These are phyloP conservation scores for Thalassiosira hispida DNA, from an alignment of 352 stramenopile species.

Conservation along the genomic window DNA sequence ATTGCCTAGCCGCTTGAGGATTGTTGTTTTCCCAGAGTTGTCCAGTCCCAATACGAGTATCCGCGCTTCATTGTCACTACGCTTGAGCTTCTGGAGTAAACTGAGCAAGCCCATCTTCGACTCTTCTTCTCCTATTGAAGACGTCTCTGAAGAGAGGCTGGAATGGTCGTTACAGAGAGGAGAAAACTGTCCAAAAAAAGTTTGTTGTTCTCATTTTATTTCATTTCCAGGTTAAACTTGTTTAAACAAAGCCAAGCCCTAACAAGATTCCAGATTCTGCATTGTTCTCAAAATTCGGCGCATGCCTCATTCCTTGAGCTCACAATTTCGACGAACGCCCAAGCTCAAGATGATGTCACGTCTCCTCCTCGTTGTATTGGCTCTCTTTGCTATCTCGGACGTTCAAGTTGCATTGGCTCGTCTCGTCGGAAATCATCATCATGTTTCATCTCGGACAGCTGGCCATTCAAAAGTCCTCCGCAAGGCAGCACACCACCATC, in stretches of 20 bases:
- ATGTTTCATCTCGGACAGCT: constrained; percentile 10
- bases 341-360: constrained; percentile 10
- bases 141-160: too few relatives aligned
- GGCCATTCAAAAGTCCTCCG: constrained; percentile 4
- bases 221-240: too few relatives aligned
- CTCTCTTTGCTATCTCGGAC: constrained; percentile 19
- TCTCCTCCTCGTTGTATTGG: constrained; percentile 16
- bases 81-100: constrained; percentile 94
- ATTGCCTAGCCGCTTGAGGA: constrained; percentile 94
- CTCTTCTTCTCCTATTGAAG: background rate
- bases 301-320: background rate
- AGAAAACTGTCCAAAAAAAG: background rate
- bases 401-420: constrained; percentile 6
- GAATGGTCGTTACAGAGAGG: background rate
- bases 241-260: too few relatives aligned
- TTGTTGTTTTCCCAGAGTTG: constrained; percentile 96
- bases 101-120: constrained; percentile 88
- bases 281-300: too few relatives aligned
- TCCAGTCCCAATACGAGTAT: constrained; percentile 95
- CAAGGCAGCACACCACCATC: constrained; percentile 10
- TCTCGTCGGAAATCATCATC: constrained; percentile 1
- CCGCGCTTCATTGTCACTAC: constrained; percentile 90
- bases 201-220: too few relatives aligned
- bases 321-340: background rate
- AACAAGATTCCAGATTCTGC: too few relatives aligned